phyloP scores from a whole-genome alignment of 2,329 filamentous ascomycete genomes.

The Orbilia oligospora region DNA sequence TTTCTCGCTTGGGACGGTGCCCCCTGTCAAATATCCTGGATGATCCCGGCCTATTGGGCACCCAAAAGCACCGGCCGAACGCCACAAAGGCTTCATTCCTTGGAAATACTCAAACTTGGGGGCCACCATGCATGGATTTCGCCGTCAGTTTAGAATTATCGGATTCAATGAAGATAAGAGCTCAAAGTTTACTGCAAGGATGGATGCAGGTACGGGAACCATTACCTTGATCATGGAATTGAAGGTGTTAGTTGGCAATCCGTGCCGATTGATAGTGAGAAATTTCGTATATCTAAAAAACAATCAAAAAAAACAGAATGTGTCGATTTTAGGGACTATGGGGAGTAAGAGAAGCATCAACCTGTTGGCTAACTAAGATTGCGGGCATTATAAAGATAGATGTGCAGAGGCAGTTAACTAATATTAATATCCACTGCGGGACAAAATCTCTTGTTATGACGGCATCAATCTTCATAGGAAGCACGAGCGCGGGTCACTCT shows the following conservation, averaged over 20 bases:
- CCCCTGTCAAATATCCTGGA: slow-evolving; percentile 21
- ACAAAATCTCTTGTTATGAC: no score
- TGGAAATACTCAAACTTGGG: slow-evolving; percentile 19
- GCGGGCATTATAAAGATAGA: no score
- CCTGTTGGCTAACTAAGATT: no score
- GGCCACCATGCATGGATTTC: slow-evolving; percentile 33
- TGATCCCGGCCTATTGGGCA: slow-evolving; percentile 31
- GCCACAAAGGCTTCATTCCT: slow-evolving; percentile 41
- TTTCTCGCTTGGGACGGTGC: slow-evolving; percentile 52
- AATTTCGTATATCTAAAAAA: background rate
- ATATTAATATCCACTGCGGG: no score
- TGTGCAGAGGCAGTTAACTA: no score
- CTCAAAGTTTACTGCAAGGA: slow-evolving; percentile 13
- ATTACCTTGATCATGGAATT: slow-evolving; percentile 38
- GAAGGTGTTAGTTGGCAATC: slow-evolving; percentile 2
- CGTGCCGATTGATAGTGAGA: background rate
- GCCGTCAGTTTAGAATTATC: slow-evolving; percentile 25
- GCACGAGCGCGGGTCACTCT: no score
- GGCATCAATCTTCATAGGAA: no score
- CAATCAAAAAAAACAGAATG: background rate
- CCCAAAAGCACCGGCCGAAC: slow-evolving; percentile 20
- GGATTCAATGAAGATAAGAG: slow-evolving; percentile 34
- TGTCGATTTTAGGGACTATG: background rate
- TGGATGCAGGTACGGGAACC: slow-evolving; percentile 46
- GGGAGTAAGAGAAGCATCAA: no score